These are phyloP conservation scores for Groenewaldozyma auringiensis DNA, from an alignment of 1,139 yeast genomes.

Conservation along the genomic window DNA sequence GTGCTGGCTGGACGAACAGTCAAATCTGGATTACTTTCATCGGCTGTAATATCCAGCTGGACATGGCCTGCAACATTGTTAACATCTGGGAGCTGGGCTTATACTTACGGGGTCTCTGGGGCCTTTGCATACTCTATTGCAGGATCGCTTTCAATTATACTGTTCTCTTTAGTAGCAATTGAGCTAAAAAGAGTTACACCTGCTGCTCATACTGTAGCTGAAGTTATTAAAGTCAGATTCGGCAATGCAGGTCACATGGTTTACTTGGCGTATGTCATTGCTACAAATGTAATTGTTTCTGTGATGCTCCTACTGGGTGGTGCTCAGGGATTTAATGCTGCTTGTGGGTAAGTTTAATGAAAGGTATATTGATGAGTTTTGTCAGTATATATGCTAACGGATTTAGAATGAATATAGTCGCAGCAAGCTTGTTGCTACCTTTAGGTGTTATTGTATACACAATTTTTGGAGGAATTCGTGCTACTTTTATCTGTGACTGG, in stretches of 20 bases:
- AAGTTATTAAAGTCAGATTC: slow-evolving; percentile 56
- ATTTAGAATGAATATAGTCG: slow-evolving; percentile 70
- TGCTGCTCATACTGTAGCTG: slow-evolving; percentile 59
- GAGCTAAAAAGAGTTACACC: slow-evolving; percentile 38
- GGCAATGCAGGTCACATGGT: slow-evolving; percentile 61
- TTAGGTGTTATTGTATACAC: slow-evolving; percentile 76
- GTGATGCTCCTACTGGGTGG: slow-evolving; percentile 74
- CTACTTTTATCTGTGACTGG: slow-evolving; percentile 79
- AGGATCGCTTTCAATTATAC: slow-evolving; percentile 57
- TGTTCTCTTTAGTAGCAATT: slow-evolving; percentile 63
- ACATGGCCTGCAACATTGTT: slow-evolving; percentile 84
- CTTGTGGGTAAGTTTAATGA: slow-evolving; percentile 32
- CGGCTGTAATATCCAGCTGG: slow-evolving; percentile 86
- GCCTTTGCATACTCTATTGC: slow-evolving; percentile 68
- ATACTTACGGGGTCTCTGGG: slow-evolving; percentile 66
- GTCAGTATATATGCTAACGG: too few species aligned
- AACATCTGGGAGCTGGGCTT: slow-evolving; percentile 65
- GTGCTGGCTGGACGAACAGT: slow-evolving; percentile 81
- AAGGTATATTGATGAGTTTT: too few species aligned
- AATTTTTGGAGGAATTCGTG: slow-evolving; percentile 76
- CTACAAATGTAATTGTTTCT: slow-evolving; percentile 74
- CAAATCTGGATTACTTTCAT: slow-evolving; percentile 66
- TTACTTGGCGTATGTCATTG: slow-evolving; percentile 66
- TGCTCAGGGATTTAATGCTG: slow-evolving; percentile 61
- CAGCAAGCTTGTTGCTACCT: slow-evolving; percentile 70